Conservation (phyloP, 1,139 yeast genomes). For the Protomyces inouyei region DNA sequence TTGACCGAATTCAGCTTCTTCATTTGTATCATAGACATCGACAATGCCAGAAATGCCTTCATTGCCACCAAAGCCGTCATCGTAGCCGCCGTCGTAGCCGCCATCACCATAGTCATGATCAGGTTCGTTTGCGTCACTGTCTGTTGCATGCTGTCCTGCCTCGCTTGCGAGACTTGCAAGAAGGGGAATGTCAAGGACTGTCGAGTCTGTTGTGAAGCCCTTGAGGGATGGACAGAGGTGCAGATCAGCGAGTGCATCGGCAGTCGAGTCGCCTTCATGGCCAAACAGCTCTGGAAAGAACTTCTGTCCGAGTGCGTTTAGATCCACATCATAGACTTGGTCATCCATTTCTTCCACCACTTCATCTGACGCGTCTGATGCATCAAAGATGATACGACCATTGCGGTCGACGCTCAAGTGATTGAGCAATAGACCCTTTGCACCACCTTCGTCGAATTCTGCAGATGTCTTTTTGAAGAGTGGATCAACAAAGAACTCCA, state of each 20-base stretch:
- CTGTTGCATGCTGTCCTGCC: constrained; percentile 3
- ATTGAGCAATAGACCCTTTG: constrained; percentile 73
- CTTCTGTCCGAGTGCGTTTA: constrained; percentile 18
- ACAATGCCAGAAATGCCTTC: constrained; percentile 31
- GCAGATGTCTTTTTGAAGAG: constrained; percentile 82
- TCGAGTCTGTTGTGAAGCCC: constrained; percentile 24
- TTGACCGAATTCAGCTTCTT: constrained; percentile 34
- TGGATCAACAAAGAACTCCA: constrained; percentile 79
- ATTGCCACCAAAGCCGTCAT: constrained; percentile 29
- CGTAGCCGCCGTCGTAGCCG: constrained; percentile 34
- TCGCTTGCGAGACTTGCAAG: constrained; percentile 9
- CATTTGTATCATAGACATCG: constrained; percentile 32
- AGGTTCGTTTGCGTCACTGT: neutral
- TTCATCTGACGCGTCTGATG: constrained; percentile 35
- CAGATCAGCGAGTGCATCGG: constrained; percentile 10
- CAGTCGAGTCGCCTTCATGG: neutral
- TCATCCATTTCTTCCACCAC: constrained; percentile 26
- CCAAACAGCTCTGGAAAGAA: constrained; percentile 24
- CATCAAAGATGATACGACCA: constrained; percentile 63
- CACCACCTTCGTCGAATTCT: constrained; percentile 94
- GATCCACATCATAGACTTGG: constrained; percentile 19
- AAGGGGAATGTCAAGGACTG: constrained; percentile 23
- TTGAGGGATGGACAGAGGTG: constrained; percentile 29
- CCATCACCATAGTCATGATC: constrained; percentile 33
- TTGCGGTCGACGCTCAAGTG: constrained; percentile 55